phyloP scores from a whole-genome alignment of 2,329 filamentous ascomycete species.

The Colletotrichum plurivorum region DNA sequence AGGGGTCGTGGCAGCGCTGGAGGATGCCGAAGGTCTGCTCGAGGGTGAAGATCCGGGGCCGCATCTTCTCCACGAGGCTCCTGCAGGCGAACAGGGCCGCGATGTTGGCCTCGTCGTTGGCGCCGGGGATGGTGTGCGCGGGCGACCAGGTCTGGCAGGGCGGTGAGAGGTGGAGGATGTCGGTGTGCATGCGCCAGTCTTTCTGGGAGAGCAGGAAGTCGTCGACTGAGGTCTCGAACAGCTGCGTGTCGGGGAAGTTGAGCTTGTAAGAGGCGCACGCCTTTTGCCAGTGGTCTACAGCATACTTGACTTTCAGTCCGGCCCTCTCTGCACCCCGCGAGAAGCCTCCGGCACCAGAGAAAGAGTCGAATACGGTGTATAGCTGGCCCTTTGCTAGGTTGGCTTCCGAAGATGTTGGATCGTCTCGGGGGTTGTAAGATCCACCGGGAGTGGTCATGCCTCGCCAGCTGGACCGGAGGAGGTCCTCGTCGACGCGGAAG shows the following conservation, averaged over 20 bases:
- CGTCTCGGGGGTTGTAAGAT: conserved; percentile 40
- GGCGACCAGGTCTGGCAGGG: conserved; percentile 85
- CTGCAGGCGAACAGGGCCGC: conserved; percentile 69
- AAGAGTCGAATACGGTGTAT: conserved; percentile 80
- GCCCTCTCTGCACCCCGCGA: conserved; percentile 73
- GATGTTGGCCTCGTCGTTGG: conserved; percentile 77
- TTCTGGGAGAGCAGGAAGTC: conserved; percentile 61
- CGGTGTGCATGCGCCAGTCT: conserved; percentile 60
- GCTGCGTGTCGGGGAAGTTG: conserved; percentile 69
- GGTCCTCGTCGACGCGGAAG: conserved; percentile 48
- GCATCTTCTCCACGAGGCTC: conserved; percentile 68
- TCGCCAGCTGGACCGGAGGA: conserved; percentile 54
- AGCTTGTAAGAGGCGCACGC: conserved; percentile 70
- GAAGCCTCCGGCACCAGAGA: conserved; percentile 80
- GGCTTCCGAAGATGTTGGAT: not conserved
- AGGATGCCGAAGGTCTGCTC: conserved; percentile 84
- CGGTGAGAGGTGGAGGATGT: conserved; percentile 81
- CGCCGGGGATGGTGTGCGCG: conserved; percentile 73
- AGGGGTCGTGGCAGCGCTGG: conserved; percentile 61
- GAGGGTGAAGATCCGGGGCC: conserved; percentile 80
- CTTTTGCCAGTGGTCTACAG: conserved; percentile 72
- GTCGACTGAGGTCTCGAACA: conserved; percentile 63
- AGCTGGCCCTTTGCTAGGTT: conserved; percentile 51
- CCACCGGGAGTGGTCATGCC: conserved; percentile 57
- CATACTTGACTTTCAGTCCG: conserved; percentile 72